These are phyloP conservation scores for Chlamydomonas sphaeroides DNA, from an alignment of 139 green algal genomes.

Conservation along the genomic window DNA sequence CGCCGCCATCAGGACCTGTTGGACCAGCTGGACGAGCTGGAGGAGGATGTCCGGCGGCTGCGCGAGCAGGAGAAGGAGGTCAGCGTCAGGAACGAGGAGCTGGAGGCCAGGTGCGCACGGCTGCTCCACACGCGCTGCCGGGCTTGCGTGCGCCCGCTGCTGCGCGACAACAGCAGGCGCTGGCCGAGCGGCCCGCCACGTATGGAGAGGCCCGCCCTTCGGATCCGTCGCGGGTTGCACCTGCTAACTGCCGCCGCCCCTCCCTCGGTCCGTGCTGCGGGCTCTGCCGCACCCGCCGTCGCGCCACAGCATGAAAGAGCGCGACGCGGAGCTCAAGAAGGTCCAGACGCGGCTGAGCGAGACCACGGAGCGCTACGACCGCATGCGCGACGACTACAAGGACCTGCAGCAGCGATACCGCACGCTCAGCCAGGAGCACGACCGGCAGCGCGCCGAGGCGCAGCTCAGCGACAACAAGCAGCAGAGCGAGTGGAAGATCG, in stretches of 20 bases:
- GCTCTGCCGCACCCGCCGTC: too few species aligned
- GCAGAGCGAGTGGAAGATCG: slow-evolving; percentile 74
- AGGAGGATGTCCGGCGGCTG: slow-evolving; percentile 11
- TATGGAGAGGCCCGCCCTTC: too few species aligned
- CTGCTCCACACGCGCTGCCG: too few species aligned
- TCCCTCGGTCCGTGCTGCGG: too few species aligned
- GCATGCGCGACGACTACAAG: slow-evolving; percentile 37
- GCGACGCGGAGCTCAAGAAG: slow-evolving; percentile 14
- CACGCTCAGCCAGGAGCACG: slow-evolving; percentile 28
- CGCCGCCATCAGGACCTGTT: slow-evolving; percentile 20
- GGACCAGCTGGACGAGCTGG: slow-evolving; percentile 38
- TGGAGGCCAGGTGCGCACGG: slow-evolving; percentile 30
- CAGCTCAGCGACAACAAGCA: slow-evolving; percentile 53
- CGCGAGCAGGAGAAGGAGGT: slow-evolving; percentile 30
- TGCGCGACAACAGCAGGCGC: too few species aligned
- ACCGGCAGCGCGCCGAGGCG: slow-evolving; percentile 14
- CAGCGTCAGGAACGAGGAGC: neutral
- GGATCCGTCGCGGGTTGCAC: too few species aligned
- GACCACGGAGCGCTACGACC: slow-evolving; percentile 29
- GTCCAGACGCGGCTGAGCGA: slow-evolving; percentile 41
- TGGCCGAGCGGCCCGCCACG: too few species aligned
- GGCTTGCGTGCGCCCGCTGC: too few species aligned
- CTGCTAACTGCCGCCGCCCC: neutral
- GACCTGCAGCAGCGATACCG: slow-evolving; percentile 46
- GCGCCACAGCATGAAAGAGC: slow-evolving; percentile 15